Conservation (phyloP, 176 grass and related monocot genomes). For the Oryza glumipatula region DNA sequence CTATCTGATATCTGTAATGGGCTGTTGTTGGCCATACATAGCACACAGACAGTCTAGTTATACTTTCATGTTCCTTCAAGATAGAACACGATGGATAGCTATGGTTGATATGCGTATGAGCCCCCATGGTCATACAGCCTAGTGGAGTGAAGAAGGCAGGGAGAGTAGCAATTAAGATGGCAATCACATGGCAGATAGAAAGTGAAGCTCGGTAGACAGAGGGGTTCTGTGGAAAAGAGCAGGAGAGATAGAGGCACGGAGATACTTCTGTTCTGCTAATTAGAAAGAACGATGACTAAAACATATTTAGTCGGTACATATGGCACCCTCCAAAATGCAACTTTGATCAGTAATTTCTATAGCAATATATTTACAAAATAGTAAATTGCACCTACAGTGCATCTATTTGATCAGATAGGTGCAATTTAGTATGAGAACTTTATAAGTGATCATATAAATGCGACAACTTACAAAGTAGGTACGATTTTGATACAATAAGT, state of each 20-base stretch:
- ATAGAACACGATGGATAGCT: background rate
- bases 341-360: background rate
- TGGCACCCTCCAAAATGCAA: background rate
- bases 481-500: too few relatives aligned
- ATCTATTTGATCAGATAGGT: too few relatives aligned
- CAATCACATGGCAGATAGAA: background rate
- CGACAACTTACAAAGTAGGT: too few relatives aligned
- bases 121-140: background rate
- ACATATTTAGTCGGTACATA: background rate
- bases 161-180: background rate
- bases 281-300: background rate
- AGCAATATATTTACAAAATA: background rate
- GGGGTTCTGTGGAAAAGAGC: background rate
- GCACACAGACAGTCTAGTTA: background rate
- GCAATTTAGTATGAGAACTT: too few relatives aligned
- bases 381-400: too few relatives aligned
- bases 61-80: background rate
- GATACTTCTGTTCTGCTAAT: background rate
- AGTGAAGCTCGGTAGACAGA: background rate
- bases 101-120: background rate
- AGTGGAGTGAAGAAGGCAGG: background rate
- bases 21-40: background rate
- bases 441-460: too few relatives aligned
- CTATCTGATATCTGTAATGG: conserved; percentile 2
- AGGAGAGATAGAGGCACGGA: background rate